Conservation (phyloP, 371 early-diverging fungal genomes). For the Haplosporangium sp. region DNA sequence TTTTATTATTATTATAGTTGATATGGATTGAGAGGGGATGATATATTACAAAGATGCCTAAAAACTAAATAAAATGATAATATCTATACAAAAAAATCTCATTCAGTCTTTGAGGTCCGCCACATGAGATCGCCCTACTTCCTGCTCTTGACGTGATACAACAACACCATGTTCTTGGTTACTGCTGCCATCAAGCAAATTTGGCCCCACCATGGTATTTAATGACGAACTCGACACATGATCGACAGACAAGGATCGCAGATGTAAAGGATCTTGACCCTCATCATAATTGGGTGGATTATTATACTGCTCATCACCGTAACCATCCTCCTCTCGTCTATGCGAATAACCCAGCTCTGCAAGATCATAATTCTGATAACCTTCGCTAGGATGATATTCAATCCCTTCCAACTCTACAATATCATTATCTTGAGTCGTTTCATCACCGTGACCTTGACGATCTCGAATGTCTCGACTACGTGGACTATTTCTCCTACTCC, state of each 20-base stretch:
- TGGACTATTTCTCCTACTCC: neutral
- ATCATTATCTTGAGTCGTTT: neutral
- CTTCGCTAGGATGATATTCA: neutral
- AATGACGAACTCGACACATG: slow-evolving; percentile 15
- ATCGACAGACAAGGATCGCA: neutral
- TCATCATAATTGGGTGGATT: neutral
- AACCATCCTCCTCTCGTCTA: neutral
- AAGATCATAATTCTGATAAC: neutral
- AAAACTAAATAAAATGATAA: no score
- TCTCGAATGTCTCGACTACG: neutral
- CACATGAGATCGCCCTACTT: no score
- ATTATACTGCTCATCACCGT: neutral
- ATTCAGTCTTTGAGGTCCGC: no score
- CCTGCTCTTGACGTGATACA: no score
- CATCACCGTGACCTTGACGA: neutral
- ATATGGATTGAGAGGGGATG: neutral
- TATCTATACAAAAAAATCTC: no score
- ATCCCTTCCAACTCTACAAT: slow-evolving; percentile 3
- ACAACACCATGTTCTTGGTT: no score
- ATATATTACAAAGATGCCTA: neutral
- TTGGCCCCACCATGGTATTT: slow-evolving; percentile 12
- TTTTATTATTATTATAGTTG: no score
- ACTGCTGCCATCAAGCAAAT: no score
- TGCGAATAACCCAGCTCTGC: neutral
- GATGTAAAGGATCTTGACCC: neutral